Base-by-base conservation (phyloP, 805 yeast species). In the Scheffersomyces spartinae region DNA sequence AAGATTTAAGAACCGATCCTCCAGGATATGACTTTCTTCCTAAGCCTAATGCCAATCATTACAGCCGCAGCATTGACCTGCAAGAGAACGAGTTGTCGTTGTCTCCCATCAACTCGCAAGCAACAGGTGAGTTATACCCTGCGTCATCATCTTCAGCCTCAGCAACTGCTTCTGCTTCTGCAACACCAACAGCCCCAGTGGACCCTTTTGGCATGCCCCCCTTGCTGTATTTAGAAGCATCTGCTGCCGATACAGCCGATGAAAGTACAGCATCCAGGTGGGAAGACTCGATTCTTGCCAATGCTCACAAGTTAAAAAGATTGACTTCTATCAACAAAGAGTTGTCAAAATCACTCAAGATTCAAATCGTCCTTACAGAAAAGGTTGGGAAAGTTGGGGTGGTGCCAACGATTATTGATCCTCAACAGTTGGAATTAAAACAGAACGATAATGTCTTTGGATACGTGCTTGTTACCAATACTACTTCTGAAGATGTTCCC, bases 381-480 rank as follows among this genome's bases (percentile, higher is more conserved):
- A 39, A 44, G 9, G 43, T 54, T 6, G 61, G 61, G 4, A 41
- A 43, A 28, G 25, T 36, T 3, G 63, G 61, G 1, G 47, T 42
- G n/a, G 31, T 24, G 12, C 59, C 59, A 4, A 46, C 38, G 15
- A 32, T 47, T 15, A 34, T 57, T 6, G 50, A 52, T 23, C 55
- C 61, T 4, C 42, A 46, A 30, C 26, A 40, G 3, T 34, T 48
- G 23, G 55, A 52, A 32, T 39, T 51, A 20, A 46, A 39, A 17
- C 64, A 57, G 36, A 57, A 59, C 18, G 57, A 57, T 32, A 54
- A 35, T 30, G 30, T 57, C 11, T 49, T 48, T 35, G 65, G 65
- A 6, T 53, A 43, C 31, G 45, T 58, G 4, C 32, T 43, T 14
- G 45, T 56, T 9, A 36, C 33, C 8, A 58, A 58, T 32, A 46